Base-by-base conservation (phyloP, 345 rosid species). In the Litchi chinensis region DNA sequence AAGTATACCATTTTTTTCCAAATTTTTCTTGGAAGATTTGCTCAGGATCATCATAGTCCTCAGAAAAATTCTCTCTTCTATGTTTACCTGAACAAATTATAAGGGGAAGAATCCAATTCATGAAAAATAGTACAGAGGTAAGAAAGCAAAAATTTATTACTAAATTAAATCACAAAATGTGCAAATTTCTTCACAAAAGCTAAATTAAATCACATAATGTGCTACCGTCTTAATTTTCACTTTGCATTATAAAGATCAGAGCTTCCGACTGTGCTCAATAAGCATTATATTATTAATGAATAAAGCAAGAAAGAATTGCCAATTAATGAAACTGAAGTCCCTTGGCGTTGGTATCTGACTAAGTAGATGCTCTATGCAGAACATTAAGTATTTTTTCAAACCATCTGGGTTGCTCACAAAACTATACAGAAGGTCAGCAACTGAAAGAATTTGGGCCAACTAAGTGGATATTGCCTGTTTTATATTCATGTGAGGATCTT, bases 1-100 rank as follows among this genome's bases (percentile, higher is more conserved):
- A 83, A 16, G 87, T 79, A 68, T 86, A 85, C 90, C 87, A 79
- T 83, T 71, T 89, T 79, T 89, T 85, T 48, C 91, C 86, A 32
- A 87, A 92, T 52, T 83, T 75, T 56, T 85, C 85, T 63, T 83
- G 83, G 73, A 89, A 89, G 3, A 68, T 63, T 8, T 71, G 78
- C 77, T 88, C 90, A 0, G 89, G 85, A 65, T 84, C 77, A 78
- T 87, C 86, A 28, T 74, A 80, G 37, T 88, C 93, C 68, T 85
- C 88, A 13, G 78, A 60, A 80, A 75, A 88, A 8, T 75, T 71
- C 79, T 85, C 88, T 76, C 83, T 89, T 75, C 83, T 81, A 71
- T 67, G 69, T 78, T 84, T 85, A 70, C 88, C 93, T 90, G 85
- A 65, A 73, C 22, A 85, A 74, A n/a, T 76, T 54, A 71, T 16